Evolutionary conservation across 768 basidiomycete species (phyloP).

Genomic region (Tubosaeta brunneosetosa): DNA sequence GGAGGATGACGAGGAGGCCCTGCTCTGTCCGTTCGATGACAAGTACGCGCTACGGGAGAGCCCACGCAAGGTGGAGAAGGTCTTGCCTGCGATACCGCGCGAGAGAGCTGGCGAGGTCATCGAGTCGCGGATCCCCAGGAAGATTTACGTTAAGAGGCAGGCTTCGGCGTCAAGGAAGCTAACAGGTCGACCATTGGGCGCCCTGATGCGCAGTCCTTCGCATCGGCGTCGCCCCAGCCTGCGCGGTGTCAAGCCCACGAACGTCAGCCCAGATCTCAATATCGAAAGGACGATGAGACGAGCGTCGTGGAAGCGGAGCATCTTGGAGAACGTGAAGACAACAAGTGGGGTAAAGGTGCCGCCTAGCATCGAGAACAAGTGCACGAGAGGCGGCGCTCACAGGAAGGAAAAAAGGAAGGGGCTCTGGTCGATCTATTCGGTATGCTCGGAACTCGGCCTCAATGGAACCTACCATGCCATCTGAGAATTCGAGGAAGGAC

Average conservation of each 20-base stretch:
- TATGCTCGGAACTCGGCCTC: conserved; percentile 22
- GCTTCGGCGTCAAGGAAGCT: conserved; percentile 11
- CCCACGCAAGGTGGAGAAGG: conserved; percentile 11
- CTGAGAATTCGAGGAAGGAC: background rate
- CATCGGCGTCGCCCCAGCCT: conserved; percentile 12
- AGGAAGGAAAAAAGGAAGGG: conserved; percentile 24
- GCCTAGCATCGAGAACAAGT: conserved; percentile 13
- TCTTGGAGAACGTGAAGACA: conserved; percentile 14
- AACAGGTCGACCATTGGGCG: background rate
- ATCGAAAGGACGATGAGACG: conserved; percentile 23
- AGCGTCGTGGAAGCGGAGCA: conserved; percentile 25
- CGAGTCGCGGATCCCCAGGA: conserved; percentile 21
- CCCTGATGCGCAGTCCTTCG: conserved; percentile 8
- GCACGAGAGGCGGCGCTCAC: background rate
- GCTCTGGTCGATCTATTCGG: conserved; percentile 28
- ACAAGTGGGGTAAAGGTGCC: conserved; percentile 9
- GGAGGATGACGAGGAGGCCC: conserved; percentile 23
- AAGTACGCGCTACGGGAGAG: conserved; percentile 12
- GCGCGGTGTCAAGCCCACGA: conserved; percentile 13
- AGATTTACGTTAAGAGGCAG: conserved; percentile 13
- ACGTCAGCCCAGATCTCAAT: background rate
- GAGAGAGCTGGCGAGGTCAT: background rate
- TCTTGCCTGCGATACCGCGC: conserved; percentile 10
- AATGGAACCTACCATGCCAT: conserved; percentile 6
- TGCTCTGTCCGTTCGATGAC: conserved; percentile 25